Percentiles rank a stretch among this genome's conserved stretches.
phyloP scores from a whole-genome alignment of 2,329 filamentous ascomycete genomes.

The Paracoccidioides brasiliensis region DNA sequence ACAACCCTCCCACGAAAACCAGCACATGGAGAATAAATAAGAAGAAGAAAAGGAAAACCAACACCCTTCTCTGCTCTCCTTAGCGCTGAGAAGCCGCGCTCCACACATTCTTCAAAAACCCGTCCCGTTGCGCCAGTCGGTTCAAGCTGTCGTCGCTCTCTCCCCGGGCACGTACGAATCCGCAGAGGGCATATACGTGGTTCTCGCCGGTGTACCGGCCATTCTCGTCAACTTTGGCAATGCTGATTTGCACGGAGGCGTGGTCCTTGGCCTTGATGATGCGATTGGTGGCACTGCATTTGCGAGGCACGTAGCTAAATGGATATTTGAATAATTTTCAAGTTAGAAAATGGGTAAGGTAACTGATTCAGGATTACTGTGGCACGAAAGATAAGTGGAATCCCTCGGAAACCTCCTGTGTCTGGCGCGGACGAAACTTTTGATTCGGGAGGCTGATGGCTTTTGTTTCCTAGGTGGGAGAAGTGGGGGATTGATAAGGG shows the following conservation, averaged over 20 bases:
- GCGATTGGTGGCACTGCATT: slow-evolving; percentile 97
- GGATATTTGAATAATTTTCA: background rate
- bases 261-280: slow-evolving; percentile 99
- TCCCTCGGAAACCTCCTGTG: no score
- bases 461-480: background rate
- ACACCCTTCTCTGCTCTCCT: slow-evolving; percentile 7
- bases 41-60: background rate
- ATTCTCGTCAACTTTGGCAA: slow-evolving; percentile 98
- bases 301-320: slow-evolving; percentile 86
- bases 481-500: background rate
- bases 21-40: slow-evolving; percentile 5
- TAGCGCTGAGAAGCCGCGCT: slow-evolving; percentile 51
- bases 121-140: slow-evolving; percentile 88
- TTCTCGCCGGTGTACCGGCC: slow-evolving; percentile 94
- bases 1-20: slow-evolving; percentile 9
- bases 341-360: background rate
- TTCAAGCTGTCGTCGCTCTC: slow-evolving; percentile 96
- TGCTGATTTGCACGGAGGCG: slow-evolving; percentile 90
- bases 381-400: background rate
- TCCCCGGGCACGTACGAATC: slow-evolving; percentile 94
- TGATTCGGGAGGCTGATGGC: no score
- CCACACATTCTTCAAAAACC: slow-evolving; percentile 96
- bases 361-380: no score
- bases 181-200: slow-evolving; percentile 93
- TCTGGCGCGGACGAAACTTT: no score